phyloP scores from a whole-genome alignment of 2,329 filamentous ascomycete species.

The Aaosphaeria arxii region DNA sequence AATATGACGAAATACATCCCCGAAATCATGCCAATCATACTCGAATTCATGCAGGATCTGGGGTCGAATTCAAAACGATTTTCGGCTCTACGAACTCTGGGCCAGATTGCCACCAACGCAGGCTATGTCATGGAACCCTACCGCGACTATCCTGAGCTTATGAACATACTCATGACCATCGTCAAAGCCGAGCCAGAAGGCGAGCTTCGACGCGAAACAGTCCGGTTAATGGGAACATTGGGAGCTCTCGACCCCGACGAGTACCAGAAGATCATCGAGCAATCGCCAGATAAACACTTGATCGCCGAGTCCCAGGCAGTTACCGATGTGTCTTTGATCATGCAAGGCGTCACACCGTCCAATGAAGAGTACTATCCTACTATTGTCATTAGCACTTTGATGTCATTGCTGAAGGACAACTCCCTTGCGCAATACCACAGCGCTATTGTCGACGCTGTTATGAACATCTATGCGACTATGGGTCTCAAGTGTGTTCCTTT shows the following conservation, averaged over 20 bases:
- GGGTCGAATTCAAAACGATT: constrained; percentile 87
- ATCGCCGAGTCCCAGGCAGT: constrained; percentile 64
- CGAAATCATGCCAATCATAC: constrained; percentile 89
- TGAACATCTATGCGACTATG: constrained; percentile 97
- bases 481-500: constrained; percentile 96
- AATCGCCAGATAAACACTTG: constrained; percentile 76
- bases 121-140: constrained; percentile 98
- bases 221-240: constrained; percentile 92
- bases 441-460: constrained; percentile 92
- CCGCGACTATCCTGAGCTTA: constrained; percentile 86
- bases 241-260: constrained; percentile 95
- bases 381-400: constrained; percentile 91
- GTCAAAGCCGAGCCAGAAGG: constrained; percentile 90
- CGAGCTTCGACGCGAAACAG: constrained; percentile 84
- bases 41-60: constrained; percentile 90
- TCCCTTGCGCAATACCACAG: constrained; percentile 90
- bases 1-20: constrained; percentile 93
- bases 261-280: constrained; percentile 90
- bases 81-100: constrained; percentile 84
- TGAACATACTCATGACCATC: constrained; percentile 89
- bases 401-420: constrained; percentile 86
- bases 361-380: constrained; percentile 99
- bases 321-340: constrained; percentile 95
- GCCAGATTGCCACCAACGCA: constrained; percentile 90
- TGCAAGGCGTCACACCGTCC: constrained; percentile 93